These are phyloP conservation scores for Ceratocystis albifundus DNA, from an alignment of 2,329 filamentous ascomycete species.

Conservation along the genomic window DNA sequence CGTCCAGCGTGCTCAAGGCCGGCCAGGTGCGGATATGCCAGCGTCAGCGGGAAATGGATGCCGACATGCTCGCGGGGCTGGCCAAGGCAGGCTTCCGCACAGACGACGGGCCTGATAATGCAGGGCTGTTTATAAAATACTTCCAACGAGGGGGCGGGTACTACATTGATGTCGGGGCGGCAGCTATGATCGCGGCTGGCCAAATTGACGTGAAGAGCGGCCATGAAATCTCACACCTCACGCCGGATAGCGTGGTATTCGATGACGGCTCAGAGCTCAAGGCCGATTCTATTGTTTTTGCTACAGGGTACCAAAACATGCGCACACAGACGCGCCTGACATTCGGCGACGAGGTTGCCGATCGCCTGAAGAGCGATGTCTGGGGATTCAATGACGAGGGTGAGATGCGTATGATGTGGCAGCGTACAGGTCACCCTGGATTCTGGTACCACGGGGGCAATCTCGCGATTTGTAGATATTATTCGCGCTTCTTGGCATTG, in stretches of 20 bases:
- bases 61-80: slow-evolving; percentile 35
- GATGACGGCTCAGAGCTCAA: slow-evolving; percentile 45
- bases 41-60: slow-evolving; percentile 31
- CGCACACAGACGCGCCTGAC: slow-evolving; percentile 48
- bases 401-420: slow-evolving; percentile 48
- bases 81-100: slow-evolving; percentile 48
- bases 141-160: slow-evolving; percentile 56
- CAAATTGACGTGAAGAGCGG: slow-evolving; percentile 53
- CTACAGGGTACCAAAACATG: slow-evolving; percentile 60
- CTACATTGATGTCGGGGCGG: slow-evolving; percentile 58
- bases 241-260: slow-evolving; percentile 36
- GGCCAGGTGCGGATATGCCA: slow-evolving; percentile 38
- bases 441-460: slow-evolving; percentile 59
- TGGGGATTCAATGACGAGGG: slow-evolving; percentile 51
- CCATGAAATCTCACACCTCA: slow-evolving; percentile 43
- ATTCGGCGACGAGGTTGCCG: slow-evolving; percentile 50
- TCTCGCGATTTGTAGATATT: slow-evolving; percentile 50
- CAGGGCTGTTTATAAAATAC: slow-evolving; percentile 51
- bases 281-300: slow-evolving; percentile 53
- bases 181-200: slow-evolving; percentile 49
- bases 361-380: slow-evolving; percentile 42
- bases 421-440: slow-evolving; percentile 47
- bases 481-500: slow-evolving; percentile 42
- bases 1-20: slow-evolving; percentile 49
- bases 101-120: slow-evolving; percentile 45